phyloP scores from a whole-genome alignment of 73 alveolate genomes.

The Paramecium tetraurelia region DNA sequence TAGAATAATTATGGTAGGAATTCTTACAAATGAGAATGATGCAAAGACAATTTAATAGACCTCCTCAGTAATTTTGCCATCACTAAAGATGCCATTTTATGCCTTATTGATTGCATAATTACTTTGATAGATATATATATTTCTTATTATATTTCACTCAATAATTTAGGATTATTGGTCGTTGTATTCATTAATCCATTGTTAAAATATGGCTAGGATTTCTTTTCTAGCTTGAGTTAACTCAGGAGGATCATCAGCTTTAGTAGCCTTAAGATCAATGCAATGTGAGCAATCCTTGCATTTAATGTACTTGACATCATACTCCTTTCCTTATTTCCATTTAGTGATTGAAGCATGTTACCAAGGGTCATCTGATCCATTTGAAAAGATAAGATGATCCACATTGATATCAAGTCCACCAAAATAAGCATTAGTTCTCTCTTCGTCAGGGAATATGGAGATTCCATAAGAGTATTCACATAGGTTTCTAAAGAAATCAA shows the following conservation, averaged over 20 bases:
- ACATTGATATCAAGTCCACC: conserved; percentile 67
- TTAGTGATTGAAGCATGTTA: conserved; percentile 61
- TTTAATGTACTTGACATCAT: conserved; percentile 35
- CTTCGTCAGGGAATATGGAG: conserved; percentile 64
- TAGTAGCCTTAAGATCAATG: conserved; percentile 64
- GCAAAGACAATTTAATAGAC: background rate
- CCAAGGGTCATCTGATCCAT: conserved; percentile 82
- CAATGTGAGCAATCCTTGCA: conserved; percentile 75
- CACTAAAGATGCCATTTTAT: background rate
- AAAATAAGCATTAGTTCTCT: conserved; percentile 60
- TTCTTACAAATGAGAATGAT: background rate
- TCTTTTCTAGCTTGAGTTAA: conserved; percentile 31
- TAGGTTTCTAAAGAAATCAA: conserved; percentile 62
- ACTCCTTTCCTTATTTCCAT: conserved; percentile 6
- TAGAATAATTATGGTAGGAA: conserved; percentile 6
- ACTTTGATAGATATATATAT: background rate
- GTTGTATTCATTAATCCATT: background rate
- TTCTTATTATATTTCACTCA: background rate
- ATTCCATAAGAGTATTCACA: conserved; percentile 64
- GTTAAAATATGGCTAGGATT: background rate
- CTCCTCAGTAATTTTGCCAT: background rate
- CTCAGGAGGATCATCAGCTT: conserved; percentile 6
- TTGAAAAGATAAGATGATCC: conserved; percentile 61
- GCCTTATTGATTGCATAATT: background rate
- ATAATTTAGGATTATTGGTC: background rate